Base-by-base conservation (phyloP, 306 rosid species). In the Quercus ilex region DNA sequence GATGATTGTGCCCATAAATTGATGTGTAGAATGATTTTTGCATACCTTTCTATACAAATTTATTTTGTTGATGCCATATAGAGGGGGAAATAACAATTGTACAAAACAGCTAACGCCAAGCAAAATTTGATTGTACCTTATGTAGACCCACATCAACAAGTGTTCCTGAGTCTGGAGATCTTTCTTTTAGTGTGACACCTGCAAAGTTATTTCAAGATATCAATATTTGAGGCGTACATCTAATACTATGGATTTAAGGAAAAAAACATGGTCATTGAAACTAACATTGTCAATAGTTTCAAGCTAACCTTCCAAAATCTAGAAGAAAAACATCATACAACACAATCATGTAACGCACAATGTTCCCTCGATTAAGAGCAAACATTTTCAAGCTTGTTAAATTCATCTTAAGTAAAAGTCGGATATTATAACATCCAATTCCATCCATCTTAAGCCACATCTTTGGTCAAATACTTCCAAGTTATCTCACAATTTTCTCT, bases 111-210 rank as follows among this genome's bases (percentile, higher is more conserved):
- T 82, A 1, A 15, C 56, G 43, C 46, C 12, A 41, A 67, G 82
- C 35, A 78, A 81, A 83, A 55, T 18, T 57, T 31, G 72, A 77
- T 17, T 55, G 73, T 89, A 95, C 99, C 98, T 95, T 91, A 84
- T 71, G 85, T 82, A 95, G 82, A 83, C 99, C 99, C 83, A 95
- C 99, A 77, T 95, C 97, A 79, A 93, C 94, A n/a, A 83, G 80
- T 74, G 96, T 87, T 81, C 91, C 88, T 17, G 83, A 80, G 79
- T 83, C 75, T 21, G 80, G 77, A 77, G 86, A 84, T 82, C 86
- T 85, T 85, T 90, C 94, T 85, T 84, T 90, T 59, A 90, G 82
- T 5, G 94, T 87, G 77, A 93, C 94, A 79, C 99, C 99, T 93
- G 79, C 20, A 21, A 65, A 77, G 72, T 82, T 72, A 87, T 20